These are phyloP conservation scores for Pseudogymnoascus sp. DNA, from an alignment of 2,329 filamentous ascomycete species.

Conservation along the genomic window DNA sequence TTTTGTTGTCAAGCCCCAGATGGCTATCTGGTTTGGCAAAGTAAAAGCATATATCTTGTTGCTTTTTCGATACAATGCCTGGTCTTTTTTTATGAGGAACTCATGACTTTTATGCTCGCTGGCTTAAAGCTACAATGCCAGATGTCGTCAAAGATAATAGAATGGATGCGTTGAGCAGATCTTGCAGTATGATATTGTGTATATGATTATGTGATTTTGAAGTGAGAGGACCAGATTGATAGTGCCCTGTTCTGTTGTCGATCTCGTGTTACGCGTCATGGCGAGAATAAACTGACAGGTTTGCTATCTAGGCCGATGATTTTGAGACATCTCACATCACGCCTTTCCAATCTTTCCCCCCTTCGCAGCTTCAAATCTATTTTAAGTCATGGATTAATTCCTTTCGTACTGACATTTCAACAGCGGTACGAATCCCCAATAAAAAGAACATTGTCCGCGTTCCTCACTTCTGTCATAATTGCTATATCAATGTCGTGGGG, in stretches of 20 bases:
- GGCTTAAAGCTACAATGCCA: constrained; percentile 10
- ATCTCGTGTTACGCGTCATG: neutral
- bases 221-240: neutral
- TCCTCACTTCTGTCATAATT: neutral
- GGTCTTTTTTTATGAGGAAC: constrained; percentile 2
- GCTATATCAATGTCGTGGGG: neutral
- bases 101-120: constrained; percentile 10
- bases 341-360: neutral
- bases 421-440: neutral
- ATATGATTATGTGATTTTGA: neutral
- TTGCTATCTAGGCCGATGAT: neutral
- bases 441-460: neutral
- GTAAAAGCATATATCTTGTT: constrained; percentile 8
- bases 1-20: constrained; percentile 3
- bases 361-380: neutral
- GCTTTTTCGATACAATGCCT: constrained; percentile 1
- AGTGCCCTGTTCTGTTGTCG: neutral
- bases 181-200: neutral
- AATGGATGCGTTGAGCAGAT: constrained; percentile 8
- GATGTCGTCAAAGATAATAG: constrained; percentile 9
- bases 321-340: neutral
- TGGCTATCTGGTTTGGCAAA: constrained; percentile 9
- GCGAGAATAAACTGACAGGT: constrained; percentile 1
- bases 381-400: neutral
- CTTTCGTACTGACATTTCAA: neutral